A percentile compares a stretch with the other conserved stretches of the same genome.
phyloP scores from a whole-genome alignment of 192 early-diverging fungal genomes.

The Coemansia umbellata region DNA sequence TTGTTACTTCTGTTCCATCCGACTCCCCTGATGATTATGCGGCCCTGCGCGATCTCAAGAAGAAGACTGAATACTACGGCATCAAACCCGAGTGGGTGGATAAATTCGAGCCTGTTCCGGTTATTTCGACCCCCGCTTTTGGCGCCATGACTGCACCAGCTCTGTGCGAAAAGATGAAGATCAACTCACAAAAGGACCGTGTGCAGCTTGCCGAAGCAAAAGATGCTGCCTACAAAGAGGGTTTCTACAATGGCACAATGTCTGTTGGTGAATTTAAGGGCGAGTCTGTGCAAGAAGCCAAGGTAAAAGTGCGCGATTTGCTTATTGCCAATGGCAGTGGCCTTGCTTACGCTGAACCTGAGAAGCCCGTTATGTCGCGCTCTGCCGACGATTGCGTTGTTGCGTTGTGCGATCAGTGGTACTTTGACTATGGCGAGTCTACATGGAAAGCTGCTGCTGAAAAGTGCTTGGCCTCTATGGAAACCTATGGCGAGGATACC shows the following conservation, averaged over 20 bases:
- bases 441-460: slow-evolving; percentile 74
- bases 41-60: slow-evolving; percentile 85
- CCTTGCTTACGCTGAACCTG: slow-evolving; percentile 94
- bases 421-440: slow-evolving; percentile 94
- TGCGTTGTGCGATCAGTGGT: slow-evolving; percentile 96
- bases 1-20: slow-evolving; percentile 97
- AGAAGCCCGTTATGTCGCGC: slow-evolving; percentile 86
- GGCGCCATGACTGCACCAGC: slow-evolving; percentile 82
- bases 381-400: slow-evolving; percentile 97
- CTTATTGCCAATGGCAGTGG: slow-evolving; percentile 70
- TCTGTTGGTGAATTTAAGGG: slow-evolving; percentile 78
- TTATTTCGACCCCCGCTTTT: slow-evolving; percentile 82
- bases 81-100: slow-evolving; percentile 85
- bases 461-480: slow-evolving; percentile 75
- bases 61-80: slow-evolving; percentile 92
- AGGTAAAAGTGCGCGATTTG: slow-evolving; percentile 70
- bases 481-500: slow-evolving; percentile 77
- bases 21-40: slow-evolving; percentile 98
- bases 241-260: slow-evolving; percentile 92
- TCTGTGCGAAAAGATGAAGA: slow-evolving; percentile 88
- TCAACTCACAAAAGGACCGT: slow-evolving; percentile 95
- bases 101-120: slow-evolving; percentile 75
- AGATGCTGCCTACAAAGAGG: slow-evolving; percentile 95
- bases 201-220: slow-evolving; percentile 89
- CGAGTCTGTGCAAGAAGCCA: slow-evolving; percentile 86